Conservation (phyloP, 805 yeast genomes). For the Wickerhamomyces strasburgensis region DNA sequence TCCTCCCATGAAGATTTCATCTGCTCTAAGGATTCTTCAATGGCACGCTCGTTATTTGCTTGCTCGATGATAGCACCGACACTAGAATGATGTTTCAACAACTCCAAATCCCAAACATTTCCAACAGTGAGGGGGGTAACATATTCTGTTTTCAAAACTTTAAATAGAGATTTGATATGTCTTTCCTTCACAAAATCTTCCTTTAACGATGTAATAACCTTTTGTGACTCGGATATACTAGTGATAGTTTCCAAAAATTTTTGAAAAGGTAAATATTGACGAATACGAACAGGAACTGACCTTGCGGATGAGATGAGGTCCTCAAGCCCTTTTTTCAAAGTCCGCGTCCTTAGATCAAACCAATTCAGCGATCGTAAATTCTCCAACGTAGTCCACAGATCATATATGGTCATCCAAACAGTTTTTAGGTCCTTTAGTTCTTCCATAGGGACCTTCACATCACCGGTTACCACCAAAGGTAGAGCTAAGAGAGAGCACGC, state of each 20-base stretch:
- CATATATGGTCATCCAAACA: slow-evolving; percentile 61
- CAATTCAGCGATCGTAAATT: slow-evolving; percentile 42
- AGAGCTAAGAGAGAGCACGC: slow-evolving; percentile 34
- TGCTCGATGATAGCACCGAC: slow-evolving; percentile 48
- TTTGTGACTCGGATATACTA: slow-evolving; percentile 21
- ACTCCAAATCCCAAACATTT: slow-evolving; percentile 56
- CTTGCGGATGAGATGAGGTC: slow-evolving; percentile 41
- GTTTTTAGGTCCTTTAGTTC: slow-evolving; percentile 53
- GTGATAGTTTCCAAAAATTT: slow-evolving; percentile 45
- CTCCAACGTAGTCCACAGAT: slow-evolving; percentile 43
- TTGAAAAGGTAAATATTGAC: slow-evolving; percentile 68
- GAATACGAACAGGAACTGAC: slow-evolving; percentile 49
- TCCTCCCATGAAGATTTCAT: slow-evolving; percentile 55
- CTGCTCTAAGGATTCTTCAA: slow-evolving; percentile 50
- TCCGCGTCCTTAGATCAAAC: slow-evolving; percentile 41
- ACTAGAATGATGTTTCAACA: slow-evolving; percentile 37
- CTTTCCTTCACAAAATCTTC: slow-evolving; percentile 54
- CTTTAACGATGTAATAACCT: slow-evolving; percentile 39
- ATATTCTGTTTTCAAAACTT: slow-evolving; percentile 23
- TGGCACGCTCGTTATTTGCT: slow-evolving; percentile 68
- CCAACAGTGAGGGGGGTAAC: slow-evolving; percentile 17
- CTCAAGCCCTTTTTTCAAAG: slow-evolving; percentile 45
- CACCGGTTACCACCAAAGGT: slow-evolving; percentile 26
- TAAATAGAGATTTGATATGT: slow-evolving; percentile 59
- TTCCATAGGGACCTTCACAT: slow-evolving; percentile 30